Evolutionary conservation across 2,329 filamentous ascomycete species (phyloP), one percentile per base, ranked within the genome.

Genomic region (Fusarium tricinctum): DNA sequence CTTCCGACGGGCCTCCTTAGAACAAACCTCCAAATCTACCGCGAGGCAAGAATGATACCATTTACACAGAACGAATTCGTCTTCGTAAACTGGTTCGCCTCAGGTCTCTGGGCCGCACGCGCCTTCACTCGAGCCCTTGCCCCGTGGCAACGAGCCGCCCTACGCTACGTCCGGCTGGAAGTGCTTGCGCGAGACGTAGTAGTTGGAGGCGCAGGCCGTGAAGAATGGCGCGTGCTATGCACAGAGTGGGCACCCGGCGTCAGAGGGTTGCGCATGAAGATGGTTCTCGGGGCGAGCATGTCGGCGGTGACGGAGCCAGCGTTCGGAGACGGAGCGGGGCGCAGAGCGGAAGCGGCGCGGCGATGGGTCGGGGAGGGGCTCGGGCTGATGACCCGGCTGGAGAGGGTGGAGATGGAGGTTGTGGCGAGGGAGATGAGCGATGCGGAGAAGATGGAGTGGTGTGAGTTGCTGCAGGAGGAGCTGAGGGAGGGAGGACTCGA

Each of bases 1-100:
- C 71, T 85, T 3, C 83, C 84, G 0, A 78, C 79, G 2, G 74
- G 73, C 5, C 72, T 85, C 7, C 78, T 85, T 4, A 63, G 56
- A 7, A 65, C 76, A 22, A 81, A 76, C 66, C 75, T 74, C 26
- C 80, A 83, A 55, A 68, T 85, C 20, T 84, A 84, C 73, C 32
- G 69, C 51, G 84, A 86, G 64, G 75, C 78, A 5, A 77, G 81
- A 5, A 19, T 58, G 1, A 26, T 84, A 4, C 81, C 83, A 4
- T 84, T 83, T 65, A 66, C 71, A 9, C 59, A 71, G 22, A 84
- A 82, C 72, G 82, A 84, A 51, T 85, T 85, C 58, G 78, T 79
- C 23, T 85, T 84, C 61, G 75, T 80, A 38, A 81, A 81, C 43
- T 82, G 81, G 79, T 83, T 83, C 72, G 77, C 79, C 14, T 82